These are phyloP conservation scores for Athelia sp. DNA, from an alignment of 1,284 basidiomycete genomes.

Conservation along the genomic window DNA sequence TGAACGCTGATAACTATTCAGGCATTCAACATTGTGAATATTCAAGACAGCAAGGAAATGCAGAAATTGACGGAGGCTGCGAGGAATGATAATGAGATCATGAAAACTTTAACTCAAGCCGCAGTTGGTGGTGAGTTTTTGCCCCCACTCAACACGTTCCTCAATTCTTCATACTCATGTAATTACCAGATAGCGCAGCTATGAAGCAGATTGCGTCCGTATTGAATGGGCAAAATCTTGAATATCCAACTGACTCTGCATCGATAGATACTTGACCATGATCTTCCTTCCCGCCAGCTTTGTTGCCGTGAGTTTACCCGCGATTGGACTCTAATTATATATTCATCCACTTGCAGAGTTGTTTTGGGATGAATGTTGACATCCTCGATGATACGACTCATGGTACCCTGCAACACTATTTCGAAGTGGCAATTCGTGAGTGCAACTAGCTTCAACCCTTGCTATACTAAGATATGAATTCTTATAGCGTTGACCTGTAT, in stretches of 20 bases:
- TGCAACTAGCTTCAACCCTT: not conserved
- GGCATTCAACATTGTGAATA: slow-evolving; percentile 47
- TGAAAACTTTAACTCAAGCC: too few relatives aligned
- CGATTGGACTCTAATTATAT: not conserved
- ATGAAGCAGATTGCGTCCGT: slow-evolving; percentile 29
- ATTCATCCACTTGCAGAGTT: slow-evolving; percentile 10
- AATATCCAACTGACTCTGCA: not conserved
- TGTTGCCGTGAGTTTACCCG: not conserved
- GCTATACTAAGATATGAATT: not conserved
- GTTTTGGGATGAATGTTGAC: slow-evolving; percentile 41
- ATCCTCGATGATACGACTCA: slow-evolving; percentile 25
- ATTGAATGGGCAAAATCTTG: not conserved
- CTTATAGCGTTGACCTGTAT: slow-evolving; percentile 25
- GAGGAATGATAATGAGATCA: slow-evolving; percentile 30
- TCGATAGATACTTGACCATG: slow-evolving; percentile 1
- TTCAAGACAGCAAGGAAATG: slow-evolving; percentile 44
- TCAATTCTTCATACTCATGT: too few relatives aligned
- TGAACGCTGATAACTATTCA: slow-evolving; percentile 12
- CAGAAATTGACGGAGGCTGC: slow-evolving; percentile 41
- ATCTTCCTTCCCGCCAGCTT: not conserved
- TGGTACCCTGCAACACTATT: slow-evolving; percentile 29
- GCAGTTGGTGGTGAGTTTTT: too few relatives aligned
- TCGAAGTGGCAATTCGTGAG: not conserved
- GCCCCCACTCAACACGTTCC: too few relatives aligned
- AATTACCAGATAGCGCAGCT: slow-evolving; percentile 22